Conservation (phyloP, 1,284 basidiomycete species). For the Cystobasidium slooffiae region DNA sequence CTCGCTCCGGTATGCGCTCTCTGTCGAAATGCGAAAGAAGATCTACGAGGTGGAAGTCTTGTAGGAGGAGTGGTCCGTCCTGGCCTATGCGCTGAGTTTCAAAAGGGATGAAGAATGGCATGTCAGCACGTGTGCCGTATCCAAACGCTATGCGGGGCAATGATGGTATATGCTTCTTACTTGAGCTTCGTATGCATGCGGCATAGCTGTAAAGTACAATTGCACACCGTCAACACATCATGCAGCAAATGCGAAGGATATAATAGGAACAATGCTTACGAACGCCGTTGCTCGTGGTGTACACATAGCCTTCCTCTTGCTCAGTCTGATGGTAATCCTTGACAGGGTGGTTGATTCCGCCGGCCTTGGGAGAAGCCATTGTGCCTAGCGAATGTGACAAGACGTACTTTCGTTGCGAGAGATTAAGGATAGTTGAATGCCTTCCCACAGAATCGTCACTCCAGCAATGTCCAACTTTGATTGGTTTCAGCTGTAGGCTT, state of each 20-base stretch:
- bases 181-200: slow-evolving; percentile 68
- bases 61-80: slow-evolving; percentile 77
- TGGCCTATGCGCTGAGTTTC: slow-evolving; percentile 68
- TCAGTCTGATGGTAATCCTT: slow-evolving; percentile 32
- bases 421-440: too few species aligned
- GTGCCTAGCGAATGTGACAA: not conserved
- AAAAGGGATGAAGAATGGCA: slow-evolving; percentile 48
- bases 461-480: too few species aligned
- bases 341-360: slow-evolving; percentile 31
- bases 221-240: too few species aligned
- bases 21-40: slow-evolving; percentile 87
- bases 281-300: slow-evolving; percentile 38
- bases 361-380: not conserved
- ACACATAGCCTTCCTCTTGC: slow-evolving; percentile 18
- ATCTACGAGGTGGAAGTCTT: slow-evolving; percentile 63
- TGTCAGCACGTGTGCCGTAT: not conserved
- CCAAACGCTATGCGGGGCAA: not conserved
- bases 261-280: slow-evolving; percentile 1
- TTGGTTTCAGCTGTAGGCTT: too few species aligned
- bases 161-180: not conserved
- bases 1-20: slow-evolving; percentile 93
- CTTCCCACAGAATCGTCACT: too few species aligned
- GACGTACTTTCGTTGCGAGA: too few species aligned
- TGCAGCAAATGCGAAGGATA: not conserved
- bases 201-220: slow-evolving; percentile 34